Evolutionary conservation across 257 asterid genomes (phyloP).

Genomic region (Nicotiana paniculata): DNA sequence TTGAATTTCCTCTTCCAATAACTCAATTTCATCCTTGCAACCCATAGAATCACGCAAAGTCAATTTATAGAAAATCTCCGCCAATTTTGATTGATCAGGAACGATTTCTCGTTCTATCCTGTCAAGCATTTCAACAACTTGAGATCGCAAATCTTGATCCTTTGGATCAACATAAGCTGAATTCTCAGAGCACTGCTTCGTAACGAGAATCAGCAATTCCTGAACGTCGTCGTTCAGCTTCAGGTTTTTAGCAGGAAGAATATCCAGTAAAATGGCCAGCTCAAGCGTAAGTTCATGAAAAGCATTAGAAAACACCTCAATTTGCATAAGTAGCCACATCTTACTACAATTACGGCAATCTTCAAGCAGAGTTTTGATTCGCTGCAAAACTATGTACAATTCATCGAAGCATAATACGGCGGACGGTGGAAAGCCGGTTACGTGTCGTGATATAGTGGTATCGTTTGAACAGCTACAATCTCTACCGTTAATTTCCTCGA

Average conservation of each 20-base stretch:
- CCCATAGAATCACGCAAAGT: slow-evolving; percentile 44
- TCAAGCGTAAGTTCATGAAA: slow-evolving; percentile 57
- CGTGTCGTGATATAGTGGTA: slow-evolving; percentile 15
- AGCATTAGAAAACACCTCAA: slow-evolving; percentile 33
- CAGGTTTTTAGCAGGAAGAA: slow-evolving; percentile 59
- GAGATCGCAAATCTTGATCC: slow-evolving; percentile 41
- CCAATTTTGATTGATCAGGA: slow-evolving; percentile 49
- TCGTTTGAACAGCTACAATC: not conserved
- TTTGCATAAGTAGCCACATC: slow-evolving; percentile 77
- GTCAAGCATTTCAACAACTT: slow-evolving; percentile 55
- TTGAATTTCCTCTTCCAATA: slow-evolving; percentile 60
- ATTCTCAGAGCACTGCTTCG: slow-evolving; percentile 55
- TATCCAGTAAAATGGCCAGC: slow-evolving; percentile 66
- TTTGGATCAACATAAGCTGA: slow-evolving; percentile 25
- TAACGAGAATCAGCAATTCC: slow-evolving; percentile 56
- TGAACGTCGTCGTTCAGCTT: slow-evolving; percentile 50
- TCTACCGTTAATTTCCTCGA: slow-evolving; percentile 57
- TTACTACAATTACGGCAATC: slow-evolving; percentile 55
- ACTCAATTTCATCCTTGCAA: slow-evolving; percentile 65
- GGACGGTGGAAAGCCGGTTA: slow-evolving; percentile 42
- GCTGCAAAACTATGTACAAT: slow-evolving; percentile 57
- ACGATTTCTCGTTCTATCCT: slow-evolving; percentile 53
- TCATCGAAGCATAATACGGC: slow-evolving; percentile 79
- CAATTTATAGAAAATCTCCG: slow-evolving; percentile 47
- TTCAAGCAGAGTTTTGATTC: slow-evolving; percentile 49